These are phyloP conservation scores for Drosera spatulata DNA, from an alignment of 179 eudicot genomes.

Conservation along the genomic window DNA sequence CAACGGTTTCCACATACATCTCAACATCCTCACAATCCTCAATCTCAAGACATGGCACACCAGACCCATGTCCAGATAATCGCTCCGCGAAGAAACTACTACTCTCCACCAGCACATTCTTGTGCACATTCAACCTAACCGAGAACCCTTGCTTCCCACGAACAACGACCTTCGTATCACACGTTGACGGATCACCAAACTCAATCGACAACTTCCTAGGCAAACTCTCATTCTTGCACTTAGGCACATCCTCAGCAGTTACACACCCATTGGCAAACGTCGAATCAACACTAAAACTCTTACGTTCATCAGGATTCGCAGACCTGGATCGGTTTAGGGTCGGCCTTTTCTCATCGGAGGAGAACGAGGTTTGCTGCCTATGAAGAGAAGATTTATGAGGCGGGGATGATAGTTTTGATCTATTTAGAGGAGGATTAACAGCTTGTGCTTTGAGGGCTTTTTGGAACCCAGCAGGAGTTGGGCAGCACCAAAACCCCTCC, in stretches of 20 bases:
- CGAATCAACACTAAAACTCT: constrained; percentile 6
- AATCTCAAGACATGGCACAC: constrained; percentile 38
- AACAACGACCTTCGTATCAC: constrained; percentile 71
- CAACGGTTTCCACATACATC: constrained; percentile 74
- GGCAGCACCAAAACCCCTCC: constrained; percentile 98
- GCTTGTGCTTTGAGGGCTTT: constrained; percentile 46
- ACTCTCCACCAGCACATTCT: constrained; percentile 35
- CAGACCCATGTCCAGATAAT: constrained; percentile 30
- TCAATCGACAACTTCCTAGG: constrained; percentile 82
- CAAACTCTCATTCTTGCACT: constrained; percentile 38
- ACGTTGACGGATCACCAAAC: constrained; percentile 76
- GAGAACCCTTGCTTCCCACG: constrained; percentile 67
- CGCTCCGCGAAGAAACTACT: constrained; percentile 55
- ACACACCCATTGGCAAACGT: constrained; percentile 16
- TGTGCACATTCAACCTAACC: constrained; percentile 87
- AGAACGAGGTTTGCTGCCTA: constrained; percentile 24
- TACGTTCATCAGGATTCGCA: constrained; percentile 24
- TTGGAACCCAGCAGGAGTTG: constrained; percentile 78
- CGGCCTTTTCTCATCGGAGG: constrained; percentile 23
- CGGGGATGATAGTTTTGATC: constrained; percentile 14
- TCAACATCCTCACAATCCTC: constrained; percentile 91
- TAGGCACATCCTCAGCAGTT: constrained; percentile 22
- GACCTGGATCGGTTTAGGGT: constrained; percentile 19
- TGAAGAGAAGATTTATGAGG: constrained; percentile 22
- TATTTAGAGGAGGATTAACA: constrained; percentile 20